A percentile compares a stretch with the other conserved stretches of the same genome.
Conservation (phyloP, 73 alveolate species). For the Paramecium caudatum region DNA sequence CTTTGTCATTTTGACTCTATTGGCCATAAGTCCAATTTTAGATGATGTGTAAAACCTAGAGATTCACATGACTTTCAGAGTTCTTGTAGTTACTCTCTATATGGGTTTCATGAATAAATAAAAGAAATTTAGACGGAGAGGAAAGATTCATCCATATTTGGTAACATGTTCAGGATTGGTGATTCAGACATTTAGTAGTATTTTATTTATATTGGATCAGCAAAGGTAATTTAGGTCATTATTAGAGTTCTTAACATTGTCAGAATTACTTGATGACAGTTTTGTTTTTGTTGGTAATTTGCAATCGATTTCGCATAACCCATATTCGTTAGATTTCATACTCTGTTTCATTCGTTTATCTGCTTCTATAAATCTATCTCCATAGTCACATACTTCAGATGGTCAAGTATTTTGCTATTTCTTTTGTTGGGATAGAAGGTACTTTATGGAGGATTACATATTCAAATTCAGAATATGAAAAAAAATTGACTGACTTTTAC, state of each 20-base stretch:
- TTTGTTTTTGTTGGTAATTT: not conserved
- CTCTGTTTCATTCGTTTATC: not conserved
- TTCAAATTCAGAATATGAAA: not conserved
- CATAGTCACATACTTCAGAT: not conserved
- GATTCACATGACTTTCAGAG: constrained; percentile 34
- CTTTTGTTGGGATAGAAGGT: constrained; percentile 12
- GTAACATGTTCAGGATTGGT: not conserved
- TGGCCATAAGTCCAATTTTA: not conserved
- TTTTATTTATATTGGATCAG: not conserved
- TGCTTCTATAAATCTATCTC: not conserved
- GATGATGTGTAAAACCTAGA: not conserved
- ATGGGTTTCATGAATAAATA: constrained; percentile 4
- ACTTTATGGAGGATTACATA: constrained; percentile 2
- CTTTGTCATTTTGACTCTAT: not conserved
- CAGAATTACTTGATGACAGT: constrained; percentile 5
- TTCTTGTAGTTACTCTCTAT: not conserved
- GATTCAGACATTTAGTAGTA: not conserved
- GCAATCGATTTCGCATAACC: not conserved
- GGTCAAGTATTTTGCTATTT: not conserved
- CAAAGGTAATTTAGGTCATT: not conserved
- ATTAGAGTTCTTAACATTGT: not conserved
- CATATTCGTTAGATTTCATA: not conserved
- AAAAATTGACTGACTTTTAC: not conserved
- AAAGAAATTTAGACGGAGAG: constrained; percentile 28
- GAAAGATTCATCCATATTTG: not conserved